phyloP scores from a whole-genome alignment of 1,284 basidiomycete species.

The Xerocomus minutiporus region DNA sequence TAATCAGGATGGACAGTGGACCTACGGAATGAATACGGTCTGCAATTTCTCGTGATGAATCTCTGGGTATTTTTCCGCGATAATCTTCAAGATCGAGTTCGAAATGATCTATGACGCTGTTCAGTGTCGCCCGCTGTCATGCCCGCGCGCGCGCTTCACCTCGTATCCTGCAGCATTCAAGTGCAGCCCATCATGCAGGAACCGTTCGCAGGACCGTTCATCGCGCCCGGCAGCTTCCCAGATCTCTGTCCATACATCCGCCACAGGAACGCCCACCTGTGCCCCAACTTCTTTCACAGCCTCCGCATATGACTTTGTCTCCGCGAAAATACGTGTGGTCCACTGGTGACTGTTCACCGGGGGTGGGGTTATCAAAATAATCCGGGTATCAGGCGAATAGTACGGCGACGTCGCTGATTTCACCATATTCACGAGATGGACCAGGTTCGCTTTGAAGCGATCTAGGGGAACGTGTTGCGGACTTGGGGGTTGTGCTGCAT shows the following conservation, averaged over 20 bases:
- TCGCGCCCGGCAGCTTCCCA: conserved; percentile 62
- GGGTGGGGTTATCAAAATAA: conserved; percentile 81
- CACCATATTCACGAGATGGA: conserved; percentile 58
- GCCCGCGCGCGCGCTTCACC: conserved; percentile 33
- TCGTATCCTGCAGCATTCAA: conserved; percentile 67
- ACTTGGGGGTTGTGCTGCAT: conserved; percentile 58
- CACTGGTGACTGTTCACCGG: conserved; percentile 69
- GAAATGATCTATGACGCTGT: conserved; percentile 54
- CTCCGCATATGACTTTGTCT: conserved; percentile 64
- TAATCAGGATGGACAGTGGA: conserved; percentile 3
- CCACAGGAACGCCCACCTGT: conserved; percentile 51
- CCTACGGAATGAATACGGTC: conserved; percentile 51
- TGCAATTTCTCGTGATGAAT: conserved; percentile 60
- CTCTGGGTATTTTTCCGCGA: conserved; percentile 59
- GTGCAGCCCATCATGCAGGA: conserved; percentile 74
- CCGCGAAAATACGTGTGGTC: conserved; percentile 50
- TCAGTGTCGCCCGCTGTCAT: conserved; percentile 4
- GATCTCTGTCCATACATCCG: conserved; percentile 67
- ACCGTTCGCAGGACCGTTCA: conserved; percentile 46
- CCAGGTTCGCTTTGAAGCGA: conserved; percentile 65
- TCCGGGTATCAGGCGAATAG: conserved; percentile 69
- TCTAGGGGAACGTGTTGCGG: conserved; percentile 69
- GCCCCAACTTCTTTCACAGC: conserved; percentile 60
- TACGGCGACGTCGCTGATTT: conserved; percentile 56
- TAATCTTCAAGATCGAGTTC: conserved; percentile 54